Evolutionary conservation across 2,329 filamentous ascomycete species (phyloP).

Genomic region (Trichoderma hamatum): DNA sequence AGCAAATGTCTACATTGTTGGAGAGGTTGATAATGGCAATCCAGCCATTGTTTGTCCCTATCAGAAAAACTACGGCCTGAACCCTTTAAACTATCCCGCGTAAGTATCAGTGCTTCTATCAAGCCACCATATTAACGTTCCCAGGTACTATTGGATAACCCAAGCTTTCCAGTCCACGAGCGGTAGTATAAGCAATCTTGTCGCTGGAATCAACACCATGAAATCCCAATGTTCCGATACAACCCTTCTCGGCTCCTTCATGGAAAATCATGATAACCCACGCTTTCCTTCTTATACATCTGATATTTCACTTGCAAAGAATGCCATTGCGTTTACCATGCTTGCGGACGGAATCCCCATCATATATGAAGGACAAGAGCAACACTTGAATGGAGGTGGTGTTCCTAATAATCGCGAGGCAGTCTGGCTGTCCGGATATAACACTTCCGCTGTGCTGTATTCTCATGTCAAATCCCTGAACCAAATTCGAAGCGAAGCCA

Average conservation of each 20-base stretch:
- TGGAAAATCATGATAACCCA: slow-evolving; percentile 62
- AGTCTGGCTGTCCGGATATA: neutral
- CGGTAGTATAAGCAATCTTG: slow-evolving; percentile 40
- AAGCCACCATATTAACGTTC: neutral
- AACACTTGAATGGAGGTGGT: slow-evolving; percentile 53
- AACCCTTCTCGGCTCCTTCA: slow-evolving; percentile 52
- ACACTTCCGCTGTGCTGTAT: neutral
- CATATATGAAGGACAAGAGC: slow-evolving; percentile 68
- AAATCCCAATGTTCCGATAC: slow-evolving; percentile 44
- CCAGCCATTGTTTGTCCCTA: slow-evolving; percentile 56
- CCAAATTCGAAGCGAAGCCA: neutral
- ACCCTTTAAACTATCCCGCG: slow-evolving; percentile 33
- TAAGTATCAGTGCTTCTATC: neutral
- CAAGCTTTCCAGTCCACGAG: neutral
- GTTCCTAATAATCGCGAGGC: slow-evolving; percentile 56
- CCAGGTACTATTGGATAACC: neutral
- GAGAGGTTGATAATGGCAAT: slow-evolving; percentile 61
- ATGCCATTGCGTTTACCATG: slow-evolving; percentile 62
- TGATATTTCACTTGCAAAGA: slow-evolving; percentile 60
- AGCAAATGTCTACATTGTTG: slow-evolving; percentile 61
- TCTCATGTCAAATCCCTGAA: neutral
- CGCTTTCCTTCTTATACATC: slow-evolving; percentile 55
- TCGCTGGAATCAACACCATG: slow-evolving; percentile 34
- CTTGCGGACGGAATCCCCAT: slow-evolving; percentile 65
- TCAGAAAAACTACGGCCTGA: slow-evolving; percentile 44